These are phyloP conservation scores for Gossypium anomalum DNA, from an alignment of 345 rosid species.

Conservation along the genomic window DNA sequence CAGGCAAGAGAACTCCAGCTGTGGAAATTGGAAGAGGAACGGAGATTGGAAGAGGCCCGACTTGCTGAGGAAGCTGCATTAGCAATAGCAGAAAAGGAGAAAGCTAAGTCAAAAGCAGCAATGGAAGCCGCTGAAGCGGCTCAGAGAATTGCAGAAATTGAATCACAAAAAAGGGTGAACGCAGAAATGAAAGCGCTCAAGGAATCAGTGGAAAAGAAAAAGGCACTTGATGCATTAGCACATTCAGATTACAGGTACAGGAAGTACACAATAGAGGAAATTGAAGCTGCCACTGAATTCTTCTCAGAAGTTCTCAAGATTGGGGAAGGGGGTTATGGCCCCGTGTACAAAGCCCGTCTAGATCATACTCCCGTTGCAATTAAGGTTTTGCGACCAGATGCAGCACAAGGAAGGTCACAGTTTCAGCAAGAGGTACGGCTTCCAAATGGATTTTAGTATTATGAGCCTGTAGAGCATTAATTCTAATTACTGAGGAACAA, in stretches of 20 bases:
- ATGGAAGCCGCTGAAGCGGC: slow-evolving; percentile 87
- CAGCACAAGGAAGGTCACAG: slow-evolving; percentile 88
- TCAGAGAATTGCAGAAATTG: slow-evolving; percentile 70
- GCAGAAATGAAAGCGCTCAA: slow-evolving; percentile 77
- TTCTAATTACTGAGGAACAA: too few relatives aligned
- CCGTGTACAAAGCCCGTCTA: slow-evolving; percentile 67
- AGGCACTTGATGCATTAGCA: slow-evolving; percentile 52
- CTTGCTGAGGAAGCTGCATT: slow-evolving; percentile 75
- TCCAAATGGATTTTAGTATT: neutral
- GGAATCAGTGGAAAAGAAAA: slow-evolving; percentile 69
- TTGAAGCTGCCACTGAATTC: slow-evolving; percentile 75
- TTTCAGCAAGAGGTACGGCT: slow-evolving; percentile 84
- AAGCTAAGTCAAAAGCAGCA: slow-evolving; percentile 75
- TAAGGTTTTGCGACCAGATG: slow-evolving; percentile 80
- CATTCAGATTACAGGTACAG: slow-evolving; percentile 61
- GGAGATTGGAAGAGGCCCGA: slow-evolving; percentile 66
- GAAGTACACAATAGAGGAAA: slow-evolving; percentile 75
- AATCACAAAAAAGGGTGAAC: slow-evolving; percentile 56
- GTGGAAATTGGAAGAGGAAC: slow-evolving; percentile 81
- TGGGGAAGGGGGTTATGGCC: slow-evolving; percentile 97
- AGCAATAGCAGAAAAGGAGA: slow-evolving; percentile 73
- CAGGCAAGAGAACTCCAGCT: slow-evolving; percentile 76
- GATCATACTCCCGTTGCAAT: slow-evolving; percentile 90
- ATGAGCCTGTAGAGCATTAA: neutral
- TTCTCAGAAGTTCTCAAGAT: slow-evolving; percentile 59